A percentile compares a stretch with the other conserved stretches of the same genome.
Conservation (phyloP, 177 flowering plant species). For the Tripterygium wilfordii region DNA sequence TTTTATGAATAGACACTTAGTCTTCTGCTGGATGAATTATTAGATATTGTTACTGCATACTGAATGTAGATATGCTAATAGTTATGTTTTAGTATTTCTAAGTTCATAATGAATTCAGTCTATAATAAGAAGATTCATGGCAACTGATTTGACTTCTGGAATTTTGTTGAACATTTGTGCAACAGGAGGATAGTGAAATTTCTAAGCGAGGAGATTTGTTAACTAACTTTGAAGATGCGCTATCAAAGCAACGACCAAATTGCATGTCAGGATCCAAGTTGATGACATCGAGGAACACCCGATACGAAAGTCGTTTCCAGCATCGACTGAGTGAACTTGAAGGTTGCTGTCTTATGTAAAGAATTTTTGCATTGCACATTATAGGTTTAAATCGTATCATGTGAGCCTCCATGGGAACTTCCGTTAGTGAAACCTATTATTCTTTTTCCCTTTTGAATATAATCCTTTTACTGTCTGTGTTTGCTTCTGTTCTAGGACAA, state of each 20-base stretch:
- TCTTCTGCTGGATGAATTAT: no score
- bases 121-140: not conserved
- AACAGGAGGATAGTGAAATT: slow-evolving; percentile 33
- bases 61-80: not conserved
- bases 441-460: no score
- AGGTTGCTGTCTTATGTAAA: slow-evolving; percentile 35
- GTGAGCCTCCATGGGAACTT: no score
- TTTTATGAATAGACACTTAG: no score
- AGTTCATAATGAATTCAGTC: not conserved
- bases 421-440: no score
- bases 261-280: slow-evolving; percentile 51
- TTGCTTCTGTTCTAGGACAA: no score
- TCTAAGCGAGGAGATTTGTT: slow-evolving; percentile 44
- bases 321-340: slow-evolving; percentile 82
- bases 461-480: no score
- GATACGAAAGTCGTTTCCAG: slow-evolving; percentile 47
- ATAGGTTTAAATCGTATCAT: no score
- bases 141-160: not conserved
- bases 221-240: slow-evolving; percentile 67
- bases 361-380: not conserved
- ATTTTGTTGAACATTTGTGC: slow-evolving; percentile 2
- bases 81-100: not conserved
- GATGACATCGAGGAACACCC: slow-evolving; percentile 39
- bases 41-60: not conserved
- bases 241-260: slow-evolving; percentile 47